Evolutionary conservation across 202 grass and related monocot genomes (phyloP), one percentile per base, ranked within the genome.

Genomic region (Setaria viridis): DNA sequence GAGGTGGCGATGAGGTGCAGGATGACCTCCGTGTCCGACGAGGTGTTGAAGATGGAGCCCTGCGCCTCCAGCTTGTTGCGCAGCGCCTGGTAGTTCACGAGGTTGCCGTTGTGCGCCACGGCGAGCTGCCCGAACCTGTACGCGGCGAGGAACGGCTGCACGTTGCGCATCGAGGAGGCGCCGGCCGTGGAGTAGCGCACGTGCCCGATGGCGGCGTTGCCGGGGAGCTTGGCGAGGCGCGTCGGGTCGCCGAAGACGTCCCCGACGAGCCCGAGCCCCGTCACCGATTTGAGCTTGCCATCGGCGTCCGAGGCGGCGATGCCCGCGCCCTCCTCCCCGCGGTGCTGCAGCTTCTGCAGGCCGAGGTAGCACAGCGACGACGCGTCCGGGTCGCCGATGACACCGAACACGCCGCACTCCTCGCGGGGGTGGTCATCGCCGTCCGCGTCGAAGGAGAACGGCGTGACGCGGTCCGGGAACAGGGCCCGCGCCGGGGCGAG

Each of bases 1-100:
- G 94, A 94, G 9, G 90, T 88, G 20, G 94, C 94, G 86, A 99
- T 99, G 75, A 99, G 93, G 80, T 99, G 97, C 70, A 91, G 87
- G 84, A 99, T 92, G 16, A 99, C 94, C 97, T 97, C 97, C 6
- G 97, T 99, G 87, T 99, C 94, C 13, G 97, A 99, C 30, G 92
- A 85, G 54, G 94, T 93, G 76, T 91, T 99, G 39, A 99, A 99
- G 76, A 99, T 99, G 34, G 97, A 96, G 4, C 97, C 92, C 19
- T 88, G 86, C 14, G 85, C 86, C 90, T 99, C 94, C 11, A 99
- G 90, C 56, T 67, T 80, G 79, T 76, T 76, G 21, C 88, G 92
- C 62, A 99, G 92, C 46, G 81, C 66, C 11, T 53, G 54, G 86
- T 99, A 92, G 82, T 99, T 96, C 3, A 96, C 92, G 62, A 96